Base-by-base conservation (phyloP, 73 alveolate species). In the Blepharisma japonicum region DNA sequence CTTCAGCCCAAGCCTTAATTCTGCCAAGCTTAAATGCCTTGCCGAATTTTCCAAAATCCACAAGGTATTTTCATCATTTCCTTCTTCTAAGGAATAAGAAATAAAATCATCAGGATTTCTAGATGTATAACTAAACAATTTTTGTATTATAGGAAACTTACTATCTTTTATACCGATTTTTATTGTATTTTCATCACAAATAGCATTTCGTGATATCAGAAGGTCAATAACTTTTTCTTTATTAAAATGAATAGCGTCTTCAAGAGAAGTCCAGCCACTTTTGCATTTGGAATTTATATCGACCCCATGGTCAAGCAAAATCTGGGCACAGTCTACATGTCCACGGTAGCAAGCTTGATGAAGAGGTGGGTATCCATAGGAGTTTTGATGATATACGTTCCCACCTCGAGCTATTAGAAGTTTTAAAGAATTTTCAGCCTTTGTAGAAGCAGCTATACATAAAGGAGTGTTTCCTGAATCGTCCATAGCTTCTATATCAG, bases 361-460 rank as follows among this genome's bases (percentile, higher is more conserved):
- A 14, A 80, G 50, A 25, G 94, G 94, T 54, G 79, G 74, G 9
- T 71, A 55, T 14, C 94, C 94, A 21, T 83, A 47, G 20, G 45
- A 50, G 66, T 83, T 83, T 48, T 32, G 27, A 23, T 53, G 56
- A 9, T 77, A 55, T 2, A 82, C 55, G 48, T 90, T 89, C 46
- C 91, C 94, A n/a, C 92, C 88, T 71, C 68, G 77, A 45, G 72
- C 55, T 82, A 89, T 56, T 45, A 94, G 77, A 77, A 91, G 67
- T 51, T 86, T 84, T 68, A 91, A 82, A 80, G 94, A 86, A 6
- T 84, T 78, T 6, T 79, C 79, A 8, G 96, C 97, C 39, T 71
- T 76, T 39, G 99, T 90, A 4, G 97, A 89, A n/a, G 90, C 78
- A 6, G 98, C 96, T n/a, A 94, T 87, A 80, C 86, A 86, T 23